Conservation (phyloP, 306 rosid species). For the Quercus glauca region DNA sequence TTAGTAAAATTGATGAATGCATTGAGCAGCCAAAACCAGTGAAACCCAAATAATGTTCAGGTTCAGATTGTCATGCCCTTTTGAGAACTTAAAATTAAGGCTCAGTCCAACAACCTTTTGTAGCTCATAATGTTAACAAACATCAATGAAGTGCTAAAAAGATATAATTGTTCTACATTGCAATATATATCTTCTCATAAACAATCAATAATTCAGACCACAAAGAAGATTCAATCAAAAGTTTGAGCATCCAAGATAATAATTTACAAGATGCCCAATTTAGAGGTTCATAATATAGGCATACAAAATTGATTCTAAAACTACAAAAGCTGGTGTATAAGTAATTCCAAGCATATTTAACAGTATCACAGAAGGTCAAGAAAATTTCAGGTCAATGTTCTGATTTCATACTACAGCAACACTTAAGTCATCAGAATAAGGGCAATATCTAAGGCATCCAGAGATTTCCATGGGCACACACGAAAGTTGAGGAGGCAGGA, state of each 20-base stretch:
- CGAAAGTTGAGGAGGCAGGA: background rate
- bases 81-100: background rate
- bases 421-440: background rate
- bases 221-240: background rate
- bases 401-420: background rate
- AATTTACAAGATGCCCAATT: background rate
- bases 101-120: background rate
- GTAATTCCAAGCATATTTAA: background rate
- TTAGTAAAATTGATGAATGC: background rate
- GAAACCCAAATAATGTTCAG: background rate
- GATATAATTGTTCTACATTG: background rate
- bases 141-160: background rate
- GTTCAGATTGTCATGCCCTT: background rate
- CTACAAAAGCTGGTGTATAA: background rate
- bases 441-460: background rate
- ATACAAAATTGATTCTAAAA: background rate
- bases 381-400: background rate
- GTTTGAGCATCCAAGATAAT: background rate
- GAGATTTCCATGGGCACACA: background rate
- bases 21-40: background rate
- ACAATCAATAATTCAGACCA: background rate
- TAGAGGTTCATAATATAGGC: background rate
- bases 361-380: background rate
- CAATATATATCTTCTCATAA: background rate
- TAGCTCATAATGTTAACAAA: background rate